These are phyloP conservation scores for Diaporthe eres DNA, from an alignment of 2,329 filamentous ascomycete genomes.

Conservation along the genomic window DNA sequence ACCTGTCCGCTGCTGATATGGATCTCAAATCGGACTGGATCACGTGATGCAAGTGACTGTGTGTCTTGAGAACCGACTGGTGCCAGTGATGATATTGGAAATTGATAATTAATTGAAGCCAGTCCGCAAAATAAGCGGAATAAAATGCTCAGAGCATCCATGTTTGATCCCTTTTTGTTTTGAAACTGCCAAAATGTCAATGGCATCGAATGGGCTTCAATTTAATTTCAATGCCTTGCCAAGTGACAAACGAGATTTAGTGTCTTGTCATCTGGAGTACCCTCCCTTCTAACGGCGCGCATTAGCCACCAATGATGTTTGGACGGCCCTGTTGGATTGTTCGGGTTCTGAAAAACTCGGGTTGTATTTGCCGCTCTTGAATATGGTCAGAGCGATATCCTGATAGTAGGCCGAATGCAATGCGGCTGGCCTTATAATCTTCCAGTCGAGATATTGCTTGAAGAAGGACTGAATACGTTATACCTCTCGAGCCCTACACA, in stretches of 20 bases:
- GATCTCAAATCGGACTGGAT: conserved; percentile 7
- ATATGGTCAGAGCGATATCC: neutral
- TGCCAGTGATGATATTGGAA: neutral
- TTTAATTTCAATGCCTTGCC: neutral
- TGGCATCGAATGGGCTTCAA: neutral
- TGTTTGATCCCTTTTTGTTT: neutral
- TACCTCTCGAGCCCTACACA: neutral
- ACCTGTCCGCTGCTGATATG: conserved; percentile 4
- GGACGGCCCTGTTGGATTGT: neutral
- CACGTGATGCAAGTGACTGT: neutral
- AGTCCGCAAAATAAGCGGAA: neutral
- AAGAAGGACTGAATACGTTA: neutral
- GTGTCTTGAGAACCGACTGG: neutral
- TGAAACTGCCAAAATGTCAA: neutral
- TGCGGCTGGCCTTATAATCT: neutral
- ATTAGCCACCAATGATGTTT: neutral
- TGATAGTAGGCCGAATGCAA: neutral
- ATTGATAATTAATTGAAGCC: neutral
- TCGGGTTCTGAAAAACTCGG: conserved; percentile 1
- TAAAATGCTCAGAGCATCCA: neutral
- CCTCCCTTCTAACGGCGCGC: neutral
- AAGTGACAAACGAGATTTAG: neutral
- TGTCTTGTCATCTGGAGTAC: neutral
- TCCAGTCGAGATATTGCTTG: neutral
- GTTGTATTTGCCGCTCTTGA: neutral